Conservation (phyloP, 768 basidiomycete genomes). For the Tylopilus balloui region DNA sequence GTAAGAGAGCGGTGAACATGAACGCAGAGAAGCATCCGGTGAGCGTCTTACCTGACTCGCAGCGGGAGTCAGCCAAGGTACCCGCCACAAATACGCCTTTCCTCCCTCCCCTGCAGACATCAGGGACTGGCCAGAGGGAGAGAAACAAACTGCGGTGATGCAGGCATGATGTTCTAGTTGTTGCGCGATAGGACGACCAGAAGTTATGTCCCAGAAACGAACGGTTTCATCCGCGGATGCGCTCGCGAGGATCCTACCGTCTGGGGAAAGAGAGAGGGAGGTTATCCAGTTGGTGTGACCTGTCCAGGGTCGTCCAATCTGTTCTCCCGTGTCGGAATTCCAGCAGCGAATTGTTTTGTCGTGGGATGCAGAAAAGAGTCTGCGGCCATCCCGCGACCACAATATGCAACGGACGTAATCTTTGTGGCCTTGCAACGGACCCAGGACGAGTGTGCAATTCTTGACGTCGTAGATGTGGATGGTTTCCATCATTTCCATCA, state of each 20-base stretch:
- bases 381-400: conserved; percentile 4
- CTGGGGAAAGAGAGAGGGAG: neutral
- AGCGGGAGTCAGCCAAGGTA: neutral
- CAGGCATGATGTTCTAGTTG: neutral
- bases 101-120: neutral
- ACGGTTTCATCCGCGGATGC: neutral
- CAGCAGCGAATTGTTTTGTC: conserved; percentile 13
- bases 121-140: conserved; percentile 1
- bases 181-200: neutral
- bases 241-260: conserved; percentile 9
- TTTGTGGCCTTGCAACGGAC: neutral
- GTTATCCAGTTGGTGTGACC: neutral
- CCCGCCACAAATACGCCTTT: neutral
- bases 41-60: neutral
- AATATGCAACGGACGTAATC: neutral
- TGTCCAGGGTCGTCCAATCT: neutral
- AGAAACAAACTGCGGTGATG: neutral
- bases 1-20: neutral
- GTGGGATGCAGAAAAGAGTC: conserved; percentile 1
- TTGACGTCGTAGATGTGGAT: too few species aligned
- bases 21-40: neutral
- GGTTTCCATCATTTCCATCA: too few species aligned
- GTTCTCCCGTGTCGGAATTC: neutral
- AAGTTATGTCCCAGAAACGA: conserved; percentile 7
- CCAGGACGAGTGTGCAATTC: neutral